phyloP scores from a whole-genome alignment of 176 grass and related monocot genomes.

The Bromus sterilis region DNA sequence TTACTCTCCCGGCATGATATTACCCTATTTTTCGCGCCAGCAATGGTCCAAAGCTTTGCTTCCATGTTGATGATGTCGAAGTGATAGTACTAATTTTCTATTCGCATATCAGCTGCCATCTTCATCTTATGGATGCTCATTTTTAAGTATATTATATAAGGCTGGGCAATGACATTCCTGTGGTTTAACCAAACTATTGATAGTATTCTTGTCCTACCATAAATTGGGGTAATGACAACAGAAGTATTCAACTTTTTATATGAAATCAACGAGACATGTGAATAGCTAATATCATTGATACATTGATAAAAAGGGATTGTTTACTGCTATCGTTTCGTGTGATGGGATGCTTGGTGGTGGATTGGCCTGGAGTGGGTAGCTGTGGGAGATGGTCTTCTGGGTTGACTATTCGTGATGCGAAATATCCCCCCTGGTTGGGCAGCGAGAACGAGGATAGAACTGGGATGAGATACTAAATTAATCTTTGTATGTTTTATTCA shows the following conservation, averaged over 20 bases:
- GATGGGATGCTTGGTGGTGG: not conserved
- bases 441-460: not conserved
- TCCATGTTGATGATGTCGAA: too few relatives aligned
- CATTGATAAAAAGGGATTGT: not conserved
- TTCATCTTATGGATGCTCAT: not conserved
- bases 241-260: not conserved
- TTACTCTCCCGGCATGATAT: too few relatives aligned
- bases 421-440: not conserved
- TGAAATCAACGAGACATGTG: not conserved
- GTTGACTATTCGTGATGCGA: not conserved
- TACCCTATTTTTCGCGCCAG: too few relatives aligned
- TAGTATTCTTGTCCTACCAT: not conserved
- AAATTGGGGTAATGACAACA: not conserved
- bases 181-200: not conserved
- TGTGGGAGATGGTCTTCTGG: not conserved
- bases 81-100: slow-evolving; percentile 14
- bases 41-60: too few relatives aligned
- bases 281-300: not conserved
- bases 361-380: not conserved
- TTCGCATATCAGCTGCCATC: not conserved
- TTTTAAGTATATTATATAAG: not conserved
- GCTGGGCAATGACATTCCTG: not conserved
- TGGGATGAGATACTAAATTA: not conserved
- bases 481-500: not conserved
- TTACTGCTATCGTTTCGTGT: not conserved